Conservation (phyloP, 192 early-diverging fungal genomes). For the Thoreauomyces humboldtii region DNA sequence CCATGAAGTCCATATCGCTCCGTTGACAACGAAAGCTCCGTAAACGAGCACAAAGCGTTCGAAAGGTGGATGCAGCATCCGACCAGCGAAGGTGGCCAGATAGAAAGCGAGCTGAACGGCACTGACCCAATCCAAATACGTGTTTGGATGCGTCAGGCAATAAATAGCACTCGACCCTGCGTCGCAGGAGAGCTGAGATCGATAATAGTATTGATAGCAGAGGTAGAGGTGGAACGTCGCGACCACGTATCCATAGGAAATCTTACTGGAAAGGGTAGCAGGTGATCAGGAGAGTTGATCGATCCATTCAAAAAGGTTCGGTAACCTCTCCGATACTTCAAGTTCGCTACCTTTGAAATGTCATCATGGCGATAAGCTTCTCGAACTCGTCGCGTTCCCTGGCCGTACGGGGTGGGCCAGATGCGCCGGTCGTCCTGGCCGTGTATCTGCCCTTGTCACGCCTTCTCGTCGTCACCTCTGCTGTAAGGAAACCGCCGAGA, state of each 20-base stretch:
- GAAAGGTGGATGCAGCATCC: neutral
- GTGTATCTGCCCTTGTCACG: neutral
- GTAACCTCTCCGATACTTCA: neutral
- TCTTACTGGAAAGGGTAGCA: slow-evolving; percentile 6
- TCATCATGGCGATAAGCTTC: slow-evolving; percentile 3
- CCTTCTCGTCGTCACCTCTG: neutral
- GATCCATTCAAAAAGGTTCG: neutral
- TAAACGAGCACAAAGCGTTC: slow-evolving; percentile 19
- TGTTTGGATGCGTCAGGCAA: slow-evolving; percentile 14
- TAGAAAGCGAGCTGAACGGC: slow-evolving; percentile 17
- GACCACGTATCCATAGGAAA: slow-evolving; percentile 17
- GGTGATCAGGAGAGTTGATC: neutral
- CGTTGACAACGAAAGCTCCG: slow-evolving; percentile 22
- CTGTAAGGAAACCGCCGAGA: slow-evolving; percentile 4
- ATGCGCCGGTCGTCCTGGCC: neutral
- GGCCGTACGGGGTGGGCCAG: slow-evolving; percentile 9
- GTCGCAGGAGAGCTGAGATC: neutral
- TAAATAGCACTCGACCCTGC: neutral
- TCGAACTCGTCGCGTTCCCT: slow-evolving; percentile 20
- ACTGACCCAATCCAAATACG: slow-evolving; percentile 18
- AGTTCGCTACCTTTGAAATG: slow-evolving; percentile 11
- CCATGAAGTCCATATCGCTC: slow-evolving; percentile 25
- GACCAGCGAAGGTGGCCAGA: slow-evolving; percentile 2
- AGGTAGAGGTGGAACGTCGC: slow-evolving; percentile 17
- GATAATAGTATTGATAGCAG: slow-evolving; percentile 11